Conservation (phyloP, 306 rosid species). For the Purshia tridentata region DNA sequence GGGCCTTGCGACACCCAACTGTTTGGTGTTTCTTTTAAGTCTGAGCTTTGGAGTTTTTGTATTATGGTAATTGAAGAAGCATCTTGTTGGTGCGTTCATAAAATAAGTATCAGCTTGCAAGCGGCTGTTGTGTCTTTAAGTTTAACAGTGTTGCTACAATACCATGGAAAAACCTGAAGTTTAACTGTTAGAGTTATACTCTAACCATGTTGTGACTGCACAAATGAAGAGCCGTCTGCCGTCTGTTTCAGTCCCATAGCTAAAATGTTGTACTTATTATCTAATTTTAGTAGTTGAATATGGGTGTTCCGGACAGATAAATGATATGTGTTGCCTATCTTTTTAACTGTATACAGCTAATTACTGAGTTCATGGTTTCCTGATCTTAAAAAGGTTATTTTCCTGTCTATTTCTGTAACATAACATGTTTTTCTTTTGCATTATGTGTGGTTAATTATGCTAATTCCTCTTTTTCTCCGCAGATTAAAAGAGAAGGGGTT, state of each 20-base stretch:
- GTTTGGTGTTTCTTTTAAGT: background rate
- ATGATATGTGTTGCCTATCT: background rate
- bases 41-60: no score
- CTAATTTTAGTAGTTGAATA: background rate
- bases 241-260: background rate
- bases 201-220: background rate
- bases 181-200: background rate
- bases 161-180: background rate
- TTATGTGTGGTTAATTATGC: background rate
- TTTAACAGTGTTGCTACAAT: background rate
- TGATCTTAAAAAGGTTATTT: background rate
- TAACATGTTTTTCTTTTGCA: background rate
- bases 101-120: background rate
- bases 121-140: background rate
- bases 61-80: no score
- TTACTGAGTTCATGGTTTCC: background rate
- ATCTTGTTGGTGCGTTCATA: conserved; percentile 10
- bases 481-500: conserved; percentile 93
- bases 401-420: background rate
- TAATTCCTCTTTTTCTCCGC: conserved; percentile 33
- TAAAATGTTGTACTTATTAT: background rate
- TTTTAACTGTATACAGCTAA: background rate
- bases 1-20: conserved; percentile 3
- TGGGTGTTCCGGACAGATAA: background rate
- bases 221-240: background rate